phyloP scores from a whole-genome alignment of 192 early-diverging fungal species.

The Podochytrium sp. region DNA sequence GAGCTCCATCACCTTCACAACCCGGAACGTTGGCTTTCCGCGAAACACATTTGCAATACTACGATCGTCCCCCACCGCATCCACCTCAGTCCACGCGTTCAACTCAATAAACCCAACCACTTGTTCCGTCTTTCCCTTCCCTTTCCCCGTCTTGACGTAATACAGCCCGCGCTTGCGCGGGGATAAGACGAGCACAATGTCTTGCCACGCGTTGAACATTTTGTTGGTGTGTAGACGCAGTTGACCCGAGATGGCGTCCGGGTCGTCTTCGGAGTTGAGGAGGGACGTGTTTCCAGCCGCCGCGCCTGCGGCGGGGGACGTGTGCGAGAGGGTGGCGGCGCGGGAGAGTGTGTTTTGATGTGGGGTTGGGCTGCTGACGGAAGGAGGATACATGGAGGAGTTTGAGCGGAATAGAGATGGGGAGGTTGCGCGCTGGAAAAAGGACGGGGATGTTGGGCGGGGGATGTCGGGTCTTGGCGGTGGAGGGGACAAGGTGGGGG shows the following conservation, averaged over 20 bases:
- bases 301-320: neutral
- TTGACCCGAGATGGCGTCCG: conserved; percentile 18
- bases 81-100: neutral
- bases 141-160: conserved; percentile 24
- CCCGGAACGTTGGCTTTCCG: conserved; percentile 12
- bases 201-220: conserved; percentile 25
- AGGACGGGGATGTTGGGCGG: neutral
- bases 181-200: conserved; percentile 17
- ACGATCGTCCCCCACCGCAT: conserved; percentile 3
- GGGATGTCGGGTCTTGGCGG: neutral
- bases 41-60: conserved; percentile 3
- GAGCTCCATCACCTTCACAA: conserved; percentile 11
- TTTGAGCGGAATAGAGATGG: neutral
- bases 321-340: neutral
- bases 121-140: conserved; percentile 8
- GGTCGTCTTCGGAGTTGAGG: conserved; percentile 24
- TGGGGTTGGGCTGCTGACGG: neutral
- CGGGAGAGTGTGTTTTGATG: neutral
- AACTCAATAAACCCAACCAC: conserved; percentile 33
- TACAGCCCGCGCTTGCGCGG: conserved; percentile 29
- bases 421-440: neutral
- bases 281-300: neutral
- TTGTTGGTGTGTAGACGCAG: conserved; percentile 15
- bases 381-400: neutral
- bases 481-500: neutral